Conservation (phyloP, 192 early-diverging fungal species). For the Backusella australiensis region DNA sequence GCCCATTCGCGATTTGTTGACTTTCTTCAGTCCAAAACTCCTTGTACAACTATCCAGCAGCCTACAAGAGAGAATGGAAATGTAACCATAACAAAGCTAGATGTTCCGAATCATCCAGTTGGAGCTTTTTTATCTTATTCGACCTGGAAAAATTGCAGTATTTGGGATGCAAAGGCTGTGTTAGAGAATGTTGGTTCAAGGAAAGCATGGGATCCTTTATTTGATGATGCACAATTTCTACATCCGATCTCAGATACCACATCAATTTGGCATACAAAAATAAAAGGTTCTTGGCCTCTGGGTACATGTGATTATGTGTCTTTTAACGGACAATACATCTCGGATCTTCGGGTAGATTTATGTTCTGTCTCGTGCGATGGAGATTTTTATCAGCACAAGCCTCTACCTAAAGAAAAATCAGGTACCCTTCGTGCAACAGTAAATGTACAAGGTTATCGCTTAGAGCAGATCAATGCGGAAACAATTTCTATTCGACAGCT, state of each 20-base stretch:
- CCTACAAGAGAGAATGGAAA: constrained; percentile 2
- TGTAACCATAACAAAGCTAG: constrained; percentile 33
- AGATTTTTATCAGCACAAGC: constrained; percentile 19
- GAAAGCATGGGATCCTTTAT: constrained; percentile 41
- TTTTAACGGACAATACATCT: constrained; percentile 17
- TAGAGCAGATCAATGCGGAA: constrained; percentile 15
- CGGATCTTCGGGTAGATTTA: constrained; percentile 16
- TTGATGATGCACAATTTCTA: constrained; percentile 41
- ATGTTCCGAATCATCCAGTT: constrained; percentile 34
- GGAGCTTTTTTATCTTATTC: constrained; percentile 40
- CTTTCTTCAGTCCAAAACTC: neutral
- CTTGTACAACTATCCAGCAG: neutral
- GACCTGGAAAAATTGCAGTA: constrained; percentile 39
- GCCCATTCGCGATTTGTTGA: neutral
- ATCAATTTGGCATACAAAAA: constrained; percentile 37
- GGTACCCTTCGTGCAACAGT: constrained; percentile 16
- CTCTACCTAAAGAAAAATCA: constrained; percentile 22
- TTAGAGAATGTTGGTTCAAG: constrained; percentile 39
- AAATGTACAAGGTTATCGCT: constrained; percentile 23
- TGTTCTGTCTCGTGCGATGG: constrained; percentile 16
- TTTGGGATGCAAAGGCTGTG: constrained; percentile 50
- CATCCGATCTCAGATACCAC: constrained; percentile 37
- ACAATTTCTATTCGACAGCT: constrained; percentile 38
- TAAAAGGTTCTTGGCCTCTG: constrained; percentile 45
- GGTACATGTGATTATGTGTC: constrained; percentile 21